A percentile compares a stretch with the other conserved stretches of the same genome.
These are phyloP conservation scores for Dissophora globulifera DNA, from an alignment of 192 early-diverging fungal species.

Conservation along the genomic window DNA sequence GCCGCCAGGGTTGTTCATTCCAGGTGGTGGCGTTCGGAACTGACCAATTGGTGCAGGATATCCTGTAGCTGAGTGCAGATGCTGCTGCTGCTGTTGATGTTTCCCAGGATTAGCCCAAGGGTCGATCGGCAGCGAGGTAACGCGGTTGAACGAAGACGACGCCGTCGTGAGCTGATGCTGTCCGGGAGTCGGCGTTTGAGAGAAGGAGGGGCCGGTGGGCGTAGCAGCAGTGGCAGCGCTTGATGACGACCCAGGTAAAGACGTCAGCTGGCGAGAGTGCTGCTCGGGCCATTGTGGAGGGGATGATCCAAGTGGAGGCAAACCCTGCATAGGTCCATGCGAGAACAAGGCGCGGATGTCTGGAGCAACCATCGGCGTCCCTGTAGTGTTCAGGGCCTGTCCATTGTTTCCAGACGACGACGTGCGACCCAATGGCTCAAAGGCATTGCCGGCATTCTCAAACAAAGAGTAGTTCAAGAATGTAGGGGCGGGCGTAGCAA, in stretches of 20 bases:
- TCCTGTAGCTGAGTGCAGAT: constrained; percentile 12
- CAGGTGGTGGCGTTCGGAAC: constrained; percentile 49
- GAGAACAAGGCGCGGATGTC: constrained; percentile 40
- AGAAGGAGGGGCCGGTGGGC: constrained; percentile 9
- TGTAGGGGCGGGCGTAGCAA: constrained; percentile 8
- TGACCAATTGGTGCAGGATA: constrained; percentile 24
- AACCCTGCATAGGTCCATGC: constrained; percentile 19
- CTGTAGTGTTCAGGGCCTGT: not conserved
- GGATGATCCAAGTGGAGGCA: constrained; percentile 26
- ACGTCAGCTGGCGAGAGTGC: constrained; percentile 29
- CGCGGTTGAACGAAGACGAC: constrained; percentile 23
- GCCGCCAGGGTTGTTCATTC: constrained; percentile 11
- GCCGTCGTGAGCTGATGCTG: constrained; percentile 10
- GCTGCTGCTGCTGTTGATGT: constrained; percentile 30
- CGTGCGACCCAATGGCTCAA: constrained; percentile 18
- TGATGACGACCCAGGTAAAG: constrained; percentile 16
- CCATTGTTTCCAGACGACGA: constrained; percentile 4
- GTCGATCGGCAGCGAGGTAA: constrained; percentile 37
- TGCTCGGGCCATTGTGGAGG: constrained; percentile 51
- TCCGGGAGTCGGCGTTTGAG: constrained; percentile 1
- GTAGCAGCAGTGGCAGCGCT: not conserved
- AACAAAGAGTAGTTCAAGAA: constrained; percentile 48
- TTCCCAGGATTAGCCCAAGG: constrained; percentile 34
- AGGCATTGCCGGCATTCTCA: constrained; percentile 41
- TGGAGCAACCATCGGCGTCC: constrained; percentile 31